These are phyloP conservation scores for Boletus mariae DNA, from an alignment of 1,284 basidiomycete species.

Conservation along the genomic window DNA sequence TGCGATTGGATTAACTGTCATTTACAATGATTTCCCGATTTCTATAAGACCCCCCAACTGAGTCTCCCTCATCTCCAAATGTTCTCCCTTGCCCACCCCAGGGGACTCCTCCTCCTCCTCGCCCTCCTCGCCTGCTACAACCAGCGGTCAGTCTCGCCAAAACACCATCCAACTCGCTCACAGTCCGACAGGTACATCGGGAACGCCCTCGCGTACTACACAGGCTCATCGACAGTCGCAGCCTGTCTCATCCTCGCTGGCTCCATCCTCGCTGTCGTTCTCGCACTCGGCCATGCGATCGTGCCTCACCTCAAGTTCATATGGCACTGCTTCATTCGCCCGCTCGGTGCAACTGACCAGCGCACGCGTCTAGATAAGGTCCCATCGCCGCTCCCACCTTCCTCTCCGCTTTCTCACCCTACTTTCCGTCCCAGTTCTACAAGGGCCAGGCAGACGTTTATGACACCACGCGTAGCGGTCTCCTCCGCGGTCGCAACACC, in stretches of 20 bases:
- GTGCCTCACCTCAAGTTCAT: constrained; percentile 42
- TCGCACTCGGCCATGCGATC: constrained; percentile 28
- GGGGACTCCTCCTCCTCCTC: constrained; percentile 17
- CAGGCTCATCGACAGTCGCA: constrained; percentile 28
- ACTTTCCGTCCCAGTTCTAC: constrained; percentile 48
- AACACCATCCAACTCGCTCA: background rate
- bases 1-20: background rate
- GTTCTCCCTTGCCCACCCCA: constrained; percentile 10
- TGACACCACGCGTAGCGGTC: constrained; percentile 56
- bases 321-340: constrained; percentile 48
- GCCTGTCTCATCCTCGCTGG: constrained; percentile 27
- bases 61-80: background rate
- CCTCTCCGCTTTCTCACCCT: background rate
- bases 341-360: constrained; percentile 39
- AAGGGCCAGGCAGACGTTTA: constrained; percentile 69
- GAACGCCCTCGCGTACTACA: constrained; percentile 25
- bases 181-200: constrained; percentile 14
- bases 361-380: constrained; percentile 44
- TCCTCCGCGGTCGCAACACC: constrained; percentile 67
- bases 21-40: background rate
- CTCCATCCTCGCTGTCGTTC: constrained; percentile 20
- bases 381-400: background rate
- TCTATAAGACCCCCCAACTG: background rate
- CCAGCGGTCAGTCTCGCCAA: constrained; percentile 10
- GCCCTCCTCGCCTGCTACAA: constrained; percentile 20